phyloP scores from a whole-genome alignment of 768 basidiomycete species.

The Psilocybe cubensis region DNA sequence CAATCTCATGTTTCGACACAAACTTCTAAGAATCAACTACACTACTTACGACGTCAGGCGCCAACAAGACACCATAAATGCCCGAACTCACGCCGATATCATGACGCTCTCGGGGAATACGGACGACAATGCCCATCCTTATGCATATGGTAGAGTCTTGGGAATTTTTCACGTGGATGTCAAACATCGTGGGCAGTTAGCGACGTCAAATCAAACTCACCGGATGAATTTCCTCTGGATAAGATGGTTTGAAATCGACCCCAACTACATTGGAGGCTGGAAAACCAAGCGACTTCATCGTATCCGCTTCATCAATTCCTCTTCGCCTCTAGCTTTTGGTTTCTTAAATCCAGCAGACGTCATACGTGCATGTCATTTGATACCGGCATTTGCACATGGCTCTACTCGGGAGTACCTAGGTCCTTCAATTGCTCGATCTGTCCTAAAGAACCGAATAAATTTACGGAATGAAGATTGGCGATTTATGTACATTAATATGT shows the following conservation, averaged over 20 bases:
- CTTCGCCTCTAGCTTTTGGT: slow-evolving; percentile 37
- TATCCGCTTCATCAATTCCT: slow-evolving; percentile 35
- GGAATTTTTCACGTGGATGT: slow-evolving; percentile 34
- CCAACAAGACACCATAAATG: slow-evolving; percentile 44
- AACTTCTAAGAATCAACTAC: slow-evolving; percentile 39
- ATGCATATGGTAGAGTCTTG: slow-evolving; percentile 39
- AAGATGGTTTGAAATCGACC: slow-evolving; percentile 21
- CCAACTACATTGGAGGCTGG: slow-evolving; percentile 10
- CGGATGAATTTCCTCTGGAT: slow-evolving; percentile 35
- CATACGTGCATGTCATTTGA: slow-evolving; percentile 42
- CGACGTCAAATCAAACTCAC: background rate
- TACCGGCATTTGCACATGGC: slow-evolving; percentile 39
- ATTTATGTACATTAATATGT: background rate
- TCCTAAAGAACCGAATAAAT: too few species aligned
- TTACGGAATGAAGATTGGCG: background rate
- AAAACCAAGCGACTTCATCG: slow-evolving; percentile 14
- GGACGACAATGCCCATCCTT: slow-evolving; percentile 23
- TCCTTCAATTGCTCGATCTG: too few species aligned
- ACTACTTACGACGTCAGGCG: slow-evolving; percentile 48
- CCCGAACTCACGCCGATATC: slow-evolving; percentile 36
- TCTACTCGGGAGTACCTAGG: too few species aligned
- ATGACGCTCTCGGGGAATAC: slow-evolving; percentile 31
- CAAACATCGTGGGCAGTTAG: slow-evolving; percentile 14
- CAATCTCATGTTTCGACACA: slow-evolving; percentile 31
- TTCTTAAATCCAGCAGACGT: slow-evolving; percentile 49